A percentile compares a stretch with the other conserved stretches of the same genome.
Evolutionary conservation across 2,329 filamentous ascomycete genomes (phyloP).

Genomic region (Trichothecium sympodiale): DNA sequence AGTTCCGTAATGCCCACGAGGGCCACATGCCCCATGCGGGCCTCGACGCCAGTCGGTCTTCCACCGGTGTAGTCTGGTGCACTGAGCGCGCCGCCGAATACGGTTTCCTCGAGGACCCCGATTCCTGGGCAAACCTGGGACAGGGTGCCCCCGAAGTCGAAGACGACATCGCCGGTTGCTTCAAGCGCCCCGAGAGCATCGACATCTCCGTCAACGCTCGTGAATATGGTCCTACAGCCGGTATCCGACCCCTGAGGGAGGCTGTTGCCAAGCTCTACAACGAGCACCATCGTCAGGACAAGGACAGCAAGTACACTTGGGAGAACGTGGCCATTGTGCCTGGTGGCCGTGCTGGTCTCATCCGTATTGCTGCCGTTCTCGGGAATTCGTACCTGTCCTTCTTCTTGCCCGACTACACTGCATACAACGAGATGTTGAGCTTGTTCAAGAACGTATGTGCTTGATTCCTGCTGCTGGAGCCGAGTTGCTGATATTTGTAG

Average conservation of each 20-base stretch:
- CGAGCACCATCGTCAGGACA: constrained; percentile 77
- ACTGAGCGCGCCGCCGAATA: constrained; percentile 80
- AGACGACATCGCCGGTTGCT: constrained; percentile 83
- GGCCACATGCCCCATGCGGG: constrained; percentile 86
- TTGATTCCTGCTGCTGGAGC: background rate
- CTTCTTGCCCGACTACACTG: constrained; percentile 92
- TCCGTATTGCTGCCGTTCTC: constrained; percentile 86
- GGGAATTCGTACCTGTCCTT: constrained; percentile 89
- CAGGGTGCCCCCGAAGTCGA: constrained; percentile 93
- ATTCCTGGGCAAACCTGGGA: constrained; percentile 83
- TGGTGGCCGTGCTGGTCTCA: constrained; percentile 82
- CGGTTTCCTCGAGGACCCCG: constrained; percentile 74
- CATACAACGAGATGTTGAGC: constrained; percentile 95
- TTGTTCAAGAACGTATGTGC: constrained; percentile 75
- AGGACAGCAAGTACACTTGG: constrained; percentile 85
- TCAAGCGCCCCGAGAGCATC: constrained; percentile 67
- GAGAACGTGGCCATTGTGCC: constrained; percentile 97
- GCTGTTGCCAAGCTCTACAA: constrained; percentile 92
- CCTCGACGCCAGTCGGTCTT: constrained; percentile 76
- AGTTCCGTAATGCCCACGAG: constrained; percentile 83
- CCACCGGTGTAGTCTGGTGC: constrained; percentile 91
- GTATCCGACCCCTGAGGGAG: constrained; percentile 80
- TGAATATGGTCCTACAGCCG: constrained; percentile 89
- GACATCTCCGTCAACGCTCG: constrained; percentile 67
- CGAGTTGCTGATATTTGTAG: constrained; percentile 23